Evolutionary conservation across 768 basidiomycete species (phyloP).

Genomic region (Coprinellus micaceus): DNA sequence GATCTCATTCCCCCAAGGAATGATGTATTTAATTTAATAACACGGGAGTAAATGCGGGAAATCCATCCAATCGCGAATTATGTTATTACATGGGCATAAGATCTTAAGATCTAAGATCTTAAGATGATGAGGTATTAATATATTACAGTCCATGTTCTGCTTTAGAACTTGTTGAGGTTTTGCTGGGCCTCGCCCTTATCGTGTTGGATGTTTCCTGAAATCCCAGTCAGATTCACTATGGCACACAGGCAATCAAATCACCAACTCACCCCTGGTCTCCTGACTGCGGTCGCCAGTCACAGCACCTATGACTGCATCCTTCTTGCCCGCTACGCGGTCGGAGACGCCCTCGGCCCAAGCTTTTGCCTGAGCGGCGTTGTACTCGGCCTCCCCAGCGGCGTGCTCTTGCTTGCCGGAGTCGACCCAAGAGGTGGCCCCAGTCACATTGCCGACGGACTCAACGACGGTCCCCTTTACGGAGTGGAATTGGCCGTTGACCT

Average conservation of each 20-base stretch:
- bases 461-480: conserved; percentile 33
- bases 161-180: conserved; percentile 33
- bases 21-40: too few relatives aligned
- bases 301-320: conserved; percentile 43
- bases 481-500: conserved; percentile 36
- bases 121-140: background rate
- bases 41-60: too few relatives aligned
- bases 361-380: conserved; percentile 39
- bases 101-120: too few relatives aligned
- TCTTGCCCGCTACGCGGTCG: conserved; percentile 42
- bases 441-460: conserved; percentile 37
- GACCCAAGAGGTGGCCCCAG: conserved; percentile 36
- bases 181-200: conserved; percentile 52
- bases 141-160: background rate
- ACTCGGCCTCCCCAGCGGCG: conserved; percentile 39
- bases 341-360: conserved; percentile 40
- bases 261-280: conserved; percentile 32
- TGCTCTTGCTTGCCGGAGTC: conserved; percentile 43
- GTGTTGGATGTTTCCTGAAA: conserved; percentile 42
- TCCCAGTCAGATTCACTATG: background rate
- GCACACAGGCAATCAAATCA: background rate
- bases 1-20: too few relatives aligned
- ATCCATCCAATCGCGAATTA: too few relatives aligned
- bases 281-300: conserved; percentile 42
- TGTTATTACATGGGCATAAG: too few relatives aligned